Base-by-base conservation (phyloP, 163 green algal species). In the Chlorella variabilis region DNA sequence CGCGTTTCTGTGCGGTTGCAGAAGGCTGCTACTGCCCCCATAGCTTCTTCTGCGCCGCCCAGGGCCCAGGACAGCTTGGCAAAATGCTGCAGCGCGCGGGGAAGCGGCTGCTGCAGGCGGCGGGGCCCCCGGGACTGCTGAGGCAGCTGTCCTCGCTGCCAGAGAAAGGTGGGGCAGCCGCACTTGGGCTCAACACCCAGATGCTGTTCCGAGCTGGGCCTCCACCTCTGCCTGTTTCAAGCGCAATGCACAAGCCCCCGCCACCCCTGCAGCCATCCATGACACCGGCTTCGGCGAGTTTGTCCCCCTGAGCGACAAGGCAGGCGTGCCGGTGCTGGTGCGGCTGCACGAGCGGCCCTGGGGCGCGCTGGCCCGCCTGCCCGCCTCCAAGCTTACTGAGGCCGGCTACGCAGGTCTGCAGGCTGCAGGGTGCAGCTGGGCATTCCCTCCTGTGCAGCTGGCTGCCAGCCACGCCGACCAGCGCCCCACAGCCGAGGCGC, bases 331-430 rank as follows among this genome's bases (percentile, higher is more conserved):
- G 0, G 56, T 88, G 27, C 84, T 93, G 17, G 65, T 93, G 38
- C 79, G 86, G 61, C 79, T 92, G 39, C 65, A 82, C 42, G 84
- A 93, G 56, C 81, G 90, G n/a, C 48, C 56, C 21, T 93, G 88
- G 88, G 90, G 90, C 27, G 79, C 88, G 6, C 65, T 88, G 17
- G 83, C 88, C 0, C 66, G 61, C 3, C 74, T 93, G 69, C 82
- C 87, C 18, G 69, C 41, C 4, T 56, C 71, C 4, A 78, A 81
- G 33, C 33, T 91, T 0, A 41, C 23, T 1, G 75, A 83, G 15
- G 67, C 67, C 1, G 84, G 68, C 23, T 70, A 84, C n/a, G 31
- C 74, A 77, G 87, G 86, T 84, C 36, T 33, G 68, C n/a, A 15
- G 29, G 38, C 4, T 36, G 39, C 23, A 27, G 7, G 27, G 25